Evolutionary conservation across 139 green algal genomes (phyloP).

Genomic region (Tetradesmus lagerheimii): DNA sequence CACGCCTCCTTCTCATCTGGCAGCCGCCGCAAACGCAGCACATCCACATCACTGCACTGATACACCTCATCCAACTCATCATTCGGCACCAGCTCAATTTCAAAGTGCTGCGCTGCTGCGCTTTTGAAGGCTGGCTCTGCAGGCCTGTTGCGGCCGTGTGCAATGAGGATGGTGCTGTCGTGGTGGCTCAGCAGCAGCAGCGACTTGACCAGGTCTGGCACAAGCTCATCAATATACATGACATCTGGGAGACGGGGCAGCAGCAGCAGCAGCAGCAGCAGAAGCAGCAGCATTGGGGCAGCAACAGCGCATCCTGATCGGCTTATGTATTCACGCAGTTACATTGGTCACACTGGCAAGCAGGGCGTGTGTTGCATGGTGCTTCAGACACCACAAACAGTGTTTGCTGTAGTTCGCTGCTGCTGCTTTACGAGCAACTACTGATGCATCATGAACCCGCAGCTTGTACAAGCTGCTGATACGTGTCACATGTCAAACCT

Average conservation of each 20-base stretch:
- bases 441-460: too few relatives aligned
- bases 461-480: too few relatives aligned
- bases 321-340: too few relatives aligned
- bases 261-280: background rate
- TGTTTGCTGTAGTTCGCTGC: too few relatives aligned
- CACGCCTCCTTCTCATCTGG: background rate
- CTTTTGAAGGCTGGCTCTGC: slow-evolving; percentile 61
- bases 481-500: too few relatives aligned
- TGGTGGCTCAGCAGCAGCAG: slow-evolving; percentile 23
- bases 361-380: too few relatives aligned
- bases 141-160: slow-evolving; percentile 66
- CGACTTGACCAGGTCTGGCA: slow-evolving; percentile 41
- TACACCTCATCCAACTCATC: slow-evolving; percentile 66
- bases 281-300: background rate
- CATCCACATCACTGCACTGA: slow-evolving; percentile 66
- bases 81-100: slow-evolving; percentile 13
- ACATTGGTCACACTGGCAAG: too few relatives aligned
- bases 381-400: too few relatives aligned
- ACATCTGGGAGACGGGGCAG: slow-evolving; percentile 45
- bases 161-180: slow-evolving; percentile 27
- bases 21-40: slow-evolving; percentile 53
- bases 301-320: too few relatives aligned
- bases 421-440: too few relatives aligned
- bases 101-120: slow-evolving; percentile 32
- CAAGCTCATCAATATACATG: slow-evolving; percentile 61